Conservation (phyloP, 1,139 yeast species). For the Sugiyamaella castrensis region DNA sequence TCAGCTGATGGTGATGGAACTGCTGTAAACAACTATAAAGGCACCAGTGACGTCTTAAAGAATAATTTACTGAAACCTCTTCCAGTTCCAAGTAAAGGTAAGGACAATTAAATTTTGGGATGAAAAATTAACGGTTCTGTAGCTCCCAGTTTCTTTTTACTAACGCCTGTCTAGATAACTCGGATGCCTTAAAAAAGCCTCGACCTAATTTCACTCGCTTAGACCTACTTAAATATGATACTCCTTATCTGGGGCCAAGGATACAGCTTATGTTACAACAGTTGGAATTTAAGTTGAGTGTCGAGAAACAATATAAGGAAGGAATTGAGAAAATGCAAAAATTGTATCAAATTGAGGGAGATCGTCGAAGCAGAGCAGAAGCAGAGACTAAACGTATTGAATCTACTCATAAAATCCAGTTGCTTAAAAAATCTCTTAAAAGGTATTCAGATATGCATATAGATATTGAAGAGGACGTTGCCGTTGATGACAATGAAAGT, state of each 20-base stretch:
- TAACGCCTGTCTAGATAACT: neutral
- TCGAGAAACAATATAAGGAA: slow-evolving; percentile 87
- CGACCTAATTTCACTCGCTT: slow-evolving; percentile 41
- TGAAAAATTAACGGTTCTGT: too few relatives aligned
- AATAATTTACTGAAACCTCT: slow-evolving; percentile 7
- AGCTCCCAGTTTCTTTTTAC: too few relatives aligned
- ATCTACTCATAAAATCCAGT: slow-evolving; percentile 78
- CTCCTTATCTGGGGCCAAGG: slow-evolving; percentile 93
- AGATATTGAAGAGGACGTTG: slow-evolving; percentile 52
- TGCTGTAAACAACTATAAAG: neutral
- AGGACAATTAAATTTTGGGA: slow-evolving; percentile 11
- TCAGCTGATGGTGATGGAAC: neutral
- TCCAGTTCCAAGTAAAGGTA: slow-evolving; percentile 24
- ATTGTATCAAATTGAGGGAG: slow-evolving; percentile 87
- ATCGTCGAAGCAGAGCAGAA: slow-evolving; percentile 75
- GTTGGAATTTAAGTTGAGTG: slow-evolving; percentile 86
- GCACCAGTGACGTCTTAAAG: neutral
- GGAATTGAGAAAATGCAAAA: slow-evolving; percentile 88
- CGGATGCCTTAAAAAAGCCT: slow-evolving; percentile 2
- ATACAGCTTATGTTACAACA: slow-evolving; percentile 95
- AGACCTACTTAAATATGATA: slow-evolving; percentile 85
- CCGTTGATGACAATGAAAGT: slow-evolving; percentile 42
- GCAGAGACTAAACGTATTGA: slow-evolving; percentile 87
- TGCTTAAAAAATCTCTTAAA: slow-evolving; percentile 77
- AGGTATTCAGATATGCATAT: slow-evolving; percentile 89